phyloP scores from a whole-genome alignment of 1,284 basidiomycete species.

The Moniliophthora roreri region DNA sequence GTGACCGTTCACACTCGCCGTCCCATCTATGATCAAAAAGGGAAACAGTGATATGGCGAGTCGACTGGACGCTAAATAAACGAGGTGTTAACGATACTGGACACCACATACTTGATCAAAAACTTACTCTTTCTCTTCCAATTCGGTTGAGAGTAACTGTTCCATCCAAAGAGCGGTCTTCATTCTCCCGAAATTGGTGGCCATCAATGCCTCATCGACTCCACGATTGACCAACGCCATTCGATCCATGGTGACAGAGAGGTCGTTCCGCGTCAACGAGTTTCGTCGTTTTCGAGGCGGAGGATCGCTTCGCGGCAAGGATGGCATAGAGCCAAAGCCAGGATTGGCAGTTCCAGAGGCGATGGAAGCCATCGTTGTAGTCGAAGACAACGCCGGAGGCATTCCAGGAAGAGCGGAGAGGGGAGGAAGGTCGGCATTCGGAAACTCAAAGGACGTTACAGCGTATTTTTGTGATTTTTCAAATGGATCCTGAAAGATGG shows the following conservation, averaged over 20 bases:
- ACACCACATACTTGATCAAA: neutral
- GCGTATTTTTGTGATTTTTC: constrained; percentile 27
- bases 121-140: constrained; percentile 53
- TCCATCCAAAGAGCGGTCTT: constrained; percentile 70
- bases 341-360: constrained; percentile 33
- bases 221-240: constrained; percentile 53
- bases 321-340: constrained; percentile 1
- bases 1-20: constrained; percentile 44
- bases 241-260: constrained; percentile 61
- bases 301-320: constrained; percentile 23
- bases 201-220: constrained; percentile 35
- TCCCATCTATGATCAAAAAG: constrained; percentile 70
- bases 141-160: constrained; percentile 50
- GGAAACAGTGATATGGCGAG: constrained; percentile 50
- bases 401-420: constrained; percentile 43
- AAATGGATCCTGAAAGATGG: constrained; percentile 27
- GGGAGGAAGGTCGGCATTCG: constrained; percentile 32
- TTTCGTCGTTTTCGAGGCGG: constrained; percentile 36
- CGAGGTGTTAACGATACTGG: constrained; percentile 4
- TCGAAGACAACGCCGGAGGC: constrained; percentile 43
- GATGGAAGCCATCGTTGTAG: constrained; percentile 53
- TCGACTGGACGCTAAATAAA: constrained; percentile 34
- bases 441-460: constrained; percentile 32
- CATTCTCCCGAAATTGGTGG: constrained; percentile 60
- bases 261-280: constrained; percentile 53